These are phyloP conservation scores for Rhizopus delemar DNA, from an alignment of 371 early-diverging fungal species.

Conservation along the genomic window DNA sequence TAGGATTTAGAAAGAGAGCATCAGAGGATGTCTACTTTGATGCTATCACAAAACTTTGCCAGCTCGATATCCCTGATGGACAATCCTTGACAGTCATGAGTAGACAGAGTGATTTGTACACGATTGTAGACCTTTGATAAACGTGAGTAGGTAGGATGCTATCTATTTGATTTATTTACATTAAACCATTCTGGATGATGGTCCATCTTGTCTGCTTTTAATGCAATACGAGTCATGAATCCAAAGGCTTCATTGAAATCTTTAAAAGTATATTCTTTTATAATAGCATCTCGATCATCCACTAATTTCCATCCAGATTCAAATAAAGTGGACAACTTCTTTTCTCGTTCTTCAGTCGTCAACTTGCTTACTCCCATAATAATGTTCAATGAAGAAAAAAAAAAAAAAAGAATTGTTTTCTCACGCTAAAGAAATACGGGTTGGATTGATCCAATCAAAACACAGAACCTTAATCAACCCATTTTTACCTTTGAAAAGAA, in stretches of 20 bases:
- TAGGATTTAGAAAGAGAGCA: too few species aligned
- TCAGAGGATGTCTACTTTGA: too few species aligned
- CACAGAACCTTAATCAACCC: too few species aligned
- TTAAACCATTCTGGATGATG: conserved; percentile 97
- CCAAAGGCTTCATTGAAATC: conserved; percentile 87
- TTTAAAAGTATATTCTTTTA: conserved; percentile 72
- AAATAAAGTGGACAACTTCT: conserved; percentile 50
- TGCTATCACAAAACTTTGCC: conserved; percentile 68
- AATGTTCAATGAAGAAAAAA: background rate
- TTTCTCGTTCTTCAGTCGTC: conserved; percentile 49
- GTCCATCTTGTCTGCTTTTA: conserved; percentile 84
- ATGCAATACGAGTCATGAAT: conserved; percentile 90
- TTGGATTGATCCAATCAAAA: too few species aligned
- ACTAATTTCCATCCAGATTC: conserved; percentile 61
- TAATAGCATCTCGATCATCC: conserved; percentile 75
- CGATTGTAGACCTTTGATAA: conserved; percentile 75
- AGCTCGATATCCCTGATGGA: conserved; percentile 75
- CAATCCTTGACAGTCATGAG: conserved; percentile 86
- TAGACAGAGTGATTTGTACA: conserved; percentile 83
- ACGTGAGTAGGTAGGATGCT: background rate
- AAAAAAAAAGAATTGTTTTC: background rate
- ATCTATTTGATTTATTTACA: conserved; percentile 38
- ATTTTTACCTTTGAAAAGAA: too few species aligned
- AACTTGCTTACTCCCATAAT: conserved; percentile 18
- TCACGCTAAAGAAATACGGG: too few species aligned